These are phyloP conservation scores for Collybiopsis confluens DNA, from an alignment of 768 basidiomycete genomes.

Conservation along the genomic window DNA sequence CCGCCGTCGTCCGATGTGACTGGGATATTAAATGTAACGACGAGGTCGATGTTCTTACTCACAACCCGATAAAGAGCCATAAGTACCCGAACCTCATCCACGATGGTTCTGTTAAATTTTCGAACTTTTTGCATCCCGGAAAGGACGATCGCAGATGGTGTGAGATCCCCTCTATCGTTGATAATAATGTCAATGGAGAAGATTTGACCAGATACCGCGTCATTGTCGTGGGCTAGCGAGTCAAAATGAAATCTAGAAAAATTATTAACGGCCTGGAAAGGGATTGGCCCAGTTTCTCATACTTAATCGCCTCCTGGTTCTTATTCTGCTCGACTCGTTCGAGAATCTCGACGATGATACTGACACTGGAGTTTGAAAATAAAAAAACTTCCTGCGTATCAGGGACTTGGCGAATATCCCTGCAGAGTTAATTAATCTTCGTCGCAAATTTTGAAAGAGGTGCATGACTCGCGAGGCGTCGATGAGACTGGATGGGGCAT, in stretches of 20 bases:
- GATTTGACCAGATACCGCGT: conserved; percentile 51
- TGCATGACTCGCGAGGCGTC: conserved; percentile 77
- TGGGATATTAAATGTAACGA: conserved; percentile 83
- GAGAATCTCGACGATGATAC: conserved; percentile 82
- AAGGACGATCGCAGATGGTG: conserved; percentile 59
- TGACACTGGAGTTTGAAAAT: conserved; percentile 60
- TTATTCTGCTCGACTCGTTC: conserved; percentile 60
- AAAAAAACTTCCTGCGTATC: conserved; percentile 94
- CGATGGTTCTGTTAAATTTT: conserved; percentile 64
- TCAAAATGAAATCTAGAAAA: conserved; percentile 82
- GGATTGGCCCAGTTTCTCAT: conserved; percentile 15
- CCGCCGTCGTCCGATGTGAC: conserved; percentile 40
- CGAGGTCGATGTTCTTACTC: conserved; percentile 71
- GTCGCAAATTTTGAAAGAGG: background rate
- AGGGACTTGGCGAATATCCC: conserved; percentile 75
- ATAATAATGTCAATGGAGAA: conserved; percentile 31
- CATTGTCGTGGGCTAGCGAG: conserved; percentile 88
- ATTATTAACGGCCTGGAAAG: background rate
- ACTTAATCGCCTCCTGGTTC: conserved; percentile 68
- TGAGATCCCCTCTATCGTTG: conserved; percentile 42
- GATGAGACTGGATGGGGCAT: conserved; percentile 51
- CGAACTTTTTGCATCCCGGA: conserved; percentile 64
- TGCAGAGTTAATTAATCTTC: conserved; percentile 16
- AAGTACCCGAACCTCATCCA: conserved; percentile 72
- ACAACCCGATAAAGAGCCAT: conserved; percentile 80